Percentiles rank a stretch among this genome's conserved stretches.
These are phyloP conservation scores for Neurospora crassa DNA, from an alignment of 2,329 filamentous ascomycete species.

Conservation along the genomic window DNA sequence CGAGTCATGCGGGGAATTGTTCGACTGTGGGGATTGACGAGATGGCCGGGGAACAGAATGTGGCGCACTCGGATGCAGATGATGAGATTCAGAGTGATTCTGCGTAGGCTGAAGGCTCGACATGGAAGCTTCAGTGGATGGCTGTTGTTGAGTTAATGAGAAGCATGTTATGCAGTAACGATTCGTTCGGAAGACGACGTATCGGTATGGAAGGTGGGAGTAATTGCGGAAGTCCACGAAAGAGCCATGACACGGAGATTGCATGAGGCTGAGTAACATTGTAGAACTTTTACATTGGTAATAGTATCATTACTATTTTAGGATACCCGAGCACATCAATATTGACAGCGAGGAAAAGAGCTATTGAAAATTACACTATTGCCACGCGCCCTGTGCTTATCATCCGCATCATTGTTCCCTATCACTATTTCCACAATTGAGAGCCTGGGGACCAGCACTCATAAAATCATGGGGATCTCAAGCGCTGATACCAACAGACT, in stretches of 20 bases:
- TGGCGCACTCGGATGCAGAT: neutral
- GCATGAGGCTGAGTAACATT: neutral
- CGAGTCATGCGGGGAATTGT: constrained; percentile 4
- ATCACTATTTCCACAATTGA: neutral
- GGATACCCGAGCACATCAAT: neutral
- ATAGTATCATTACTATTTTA: neutral
- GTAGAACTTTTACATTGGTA: neutral
- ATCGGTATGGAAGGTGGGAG: neutral
- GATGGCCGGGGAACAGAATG: constrained; percentile 2
- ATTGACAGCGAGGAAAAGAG: neutral
- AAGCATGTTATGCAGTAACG: neutral
- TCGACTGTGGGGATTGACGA: constrained; percentile 10
- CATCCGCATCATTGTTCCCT: neutral
- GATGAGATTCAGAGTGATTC: neutral
- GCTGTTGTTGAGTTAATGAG: neutral
- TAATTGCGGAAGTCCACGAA: neutral
- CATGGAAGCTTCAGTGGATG: neutral
- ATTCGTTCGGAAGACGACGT: neutral
- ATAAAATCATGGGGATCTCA: neutral
- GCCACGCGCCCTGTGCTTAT: neutral
- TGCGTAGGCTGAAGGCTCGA: neutral
- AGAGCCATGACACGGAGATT: neutral
- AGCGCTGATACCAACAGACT: neutral
- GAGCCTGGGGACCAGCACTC: neutral
- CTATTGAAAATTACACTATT: neutral